Percentiles rank a stretch among this genome's conserved stretches.
Evolutionary conservation across 306 rosid species (phyloP).

Genomic region (Betula pendula): DNA sequence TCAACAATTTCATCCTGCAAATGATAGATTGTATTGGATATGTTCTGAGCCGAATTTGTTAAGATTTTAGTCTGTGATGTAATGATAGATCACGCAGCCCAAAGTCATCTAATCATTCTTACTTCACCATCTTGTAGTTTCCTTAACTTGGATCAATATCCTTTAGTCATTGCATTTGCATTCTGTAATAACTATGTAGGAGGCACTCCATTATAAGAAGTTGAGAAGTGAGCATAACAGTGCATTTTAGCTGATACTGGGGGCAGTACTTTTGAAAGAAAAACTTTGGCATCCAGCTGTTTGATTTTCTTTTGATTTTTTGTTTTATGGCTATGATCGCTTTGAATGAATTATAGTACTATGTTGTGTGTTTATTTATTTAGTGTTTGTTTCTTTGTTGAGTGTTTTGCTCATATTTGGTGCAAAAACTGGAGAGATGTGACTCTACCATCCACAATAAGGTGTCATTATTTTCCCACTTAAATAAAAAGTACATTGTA

Average conservation of each 20-base stretch:
- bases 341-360: background rate
- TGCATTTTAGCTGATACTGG: background rate
- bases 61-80: background rate
- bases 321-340: background rate
- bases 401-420: constrained; percentile 1
- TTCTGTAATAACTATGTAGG: background rate
- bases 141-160: background rate
- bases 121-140: background rate
- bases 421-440: background rate
- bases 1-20: background rate
- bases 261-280: background rate
- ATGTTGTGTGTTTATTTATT: background rate
- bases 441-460: background rate
- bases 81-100: background rate
- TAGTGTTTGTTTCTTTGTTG: background rate
- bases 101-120: background rate
- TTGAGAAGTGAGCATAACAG: background rate
- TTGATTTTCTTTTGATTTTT: background rate
- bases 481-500: background rate
- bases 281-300: background rate
- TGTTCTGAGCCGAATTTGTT: background rate
- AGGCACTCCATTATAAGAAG: background rate
- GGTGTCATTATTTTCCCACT: background rate
- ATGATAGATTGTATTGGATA: background rate
- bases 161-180: background rate